Percentiles rank a stretch among this genome's conserved stretches.
Conservation (phyloP, 768 basidiomycete species). For the Filobasidium floriforme region DNA sequence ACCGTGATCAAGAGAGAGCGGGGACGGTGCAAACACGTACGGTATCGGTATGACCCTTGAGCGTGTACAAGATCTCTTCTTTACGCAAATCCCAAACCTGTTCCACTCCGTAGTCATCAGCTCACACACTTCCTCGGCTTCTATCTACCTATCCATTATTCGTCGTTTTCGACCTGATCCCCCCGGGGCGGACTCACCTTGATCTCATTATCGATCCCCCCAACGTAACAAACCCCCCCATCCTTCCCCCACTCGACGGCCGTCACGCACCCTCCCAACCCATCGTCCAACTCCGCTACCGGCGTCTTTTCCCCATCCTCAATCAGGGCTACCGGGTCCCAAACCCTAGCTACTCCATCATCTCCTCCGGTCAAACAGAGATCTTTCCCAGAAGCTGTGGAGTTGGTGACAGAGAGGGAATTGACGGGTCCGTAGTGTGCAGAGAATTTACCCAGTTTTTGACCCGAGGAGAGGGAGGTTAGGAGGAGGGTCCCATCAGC, state of each 20-base stretch:
- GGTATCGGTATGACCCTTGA: constrained; percentile 82
- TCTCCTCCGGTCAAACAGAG: constrained; percentile 81
- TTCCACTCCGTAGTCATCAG: no score
- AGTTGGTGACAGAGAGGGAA: constrained; percentile 70
- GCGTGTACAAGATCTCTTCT: constrained; percentile 66
- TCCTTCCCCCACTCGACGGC: constrained; percentile 87
- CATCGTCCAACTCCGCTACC: constrained; percentile 65
- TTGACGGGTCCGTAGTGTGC: constrained; percentile 92
- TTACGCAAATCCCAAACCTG: constrained; percentile 88
- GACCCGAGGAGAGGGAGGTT: constrained; percentile 65
- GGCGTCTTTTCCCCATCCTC: constrained; percentile 65
- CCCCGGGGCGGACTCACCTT: constrained; percentile 65
- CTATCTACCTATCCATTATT: no score
- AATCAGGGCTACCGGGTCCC: constrained; percentile 63
- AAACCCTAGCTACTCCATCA: constrained; percentile 82
- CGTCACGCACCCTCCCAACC: constrained; percentile 78
- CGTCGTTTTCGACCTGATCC: no score
- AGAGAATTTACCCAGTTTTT: constrained; percentile 69
- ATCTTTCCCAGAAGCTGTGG: constrained; percentile 65
- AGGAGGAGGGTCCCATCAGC: constrained; percentile 78
- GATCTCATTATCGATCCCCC: constrained; percentile 89
- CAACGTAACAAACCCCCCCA: constrained; percentile 80
- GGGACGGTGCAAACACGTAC: constrained; percentile 27
- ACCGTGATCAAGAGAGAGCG: neutral
- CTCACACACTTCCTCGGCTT: no score